Evolutionary conservation across 1,284 basidiomycete genomes (phyloP).

Genomic region (Rhodotorula sp.): DNA sequence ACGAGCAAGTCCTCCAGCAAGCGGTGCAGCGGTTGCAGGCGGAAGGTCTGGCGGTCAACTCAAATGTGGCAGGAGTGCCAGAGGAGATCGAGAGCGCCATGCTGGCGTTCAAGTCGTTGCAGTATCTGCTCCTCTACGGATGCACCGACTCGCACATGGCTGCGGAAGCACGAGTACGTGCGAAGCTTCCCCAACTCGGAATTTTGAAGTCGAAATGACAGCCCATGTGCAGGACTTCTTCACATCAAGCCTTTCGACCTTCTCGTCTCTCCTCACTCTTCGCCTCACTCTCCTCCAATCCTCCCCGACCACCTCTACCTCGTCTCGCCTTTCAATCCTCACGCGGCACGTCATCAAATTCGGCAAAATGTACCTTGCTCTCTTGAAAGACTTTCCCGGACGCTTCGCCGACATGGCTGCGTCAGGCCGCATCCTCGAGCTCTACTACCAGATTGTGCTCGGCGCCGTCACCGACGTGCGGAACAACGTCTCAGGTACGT

Average conservation of each 20-base stretch:
- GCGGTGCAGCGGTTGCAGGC: conserved; percentile 20
- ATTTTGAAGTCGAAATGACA: too few relatives aligned
- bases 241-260: conserved; percentile 24
- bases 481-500: conserved; percentile 6
- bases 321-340: conserved; percentile 17
- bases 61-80: conserved; percentile 7
- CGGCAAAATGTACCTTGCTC: conserved; percentile 37
- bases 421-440: conserved; percentile 19
- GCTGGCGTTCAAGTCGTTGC: conserved; percentile 37
- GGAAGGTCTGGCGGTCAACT: neutral
- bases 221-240: conserved; percentile 27
- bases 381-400: conserved; percentile 27
- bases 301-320: neutral
- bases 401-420: conserved; percentile 34
- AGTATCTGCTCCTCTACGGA: conserved; percentile 40
- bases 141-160: conserved; percentile 27
- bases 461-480: conserved; percentile 22
- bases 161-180: conserved; percentile 15
- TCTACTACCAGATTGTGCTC: conserved; percentile 27
- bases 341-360: conserved; percentile 38
- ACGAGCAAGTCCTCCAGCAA: conserved; percentile 11
- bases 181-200: fast-evolving
- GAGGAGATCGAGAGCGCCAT: conserved; percentile 28
- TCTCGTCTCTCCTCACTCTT: conserved; percentile 25
- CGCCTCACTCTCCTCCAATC: conserved; percentile 27